Evolutionary conservation across 345 rosid genomes (phyloP), one percentile per base, ranked within the genome.

Genomic region (Rhizophora mangle): DNA sequence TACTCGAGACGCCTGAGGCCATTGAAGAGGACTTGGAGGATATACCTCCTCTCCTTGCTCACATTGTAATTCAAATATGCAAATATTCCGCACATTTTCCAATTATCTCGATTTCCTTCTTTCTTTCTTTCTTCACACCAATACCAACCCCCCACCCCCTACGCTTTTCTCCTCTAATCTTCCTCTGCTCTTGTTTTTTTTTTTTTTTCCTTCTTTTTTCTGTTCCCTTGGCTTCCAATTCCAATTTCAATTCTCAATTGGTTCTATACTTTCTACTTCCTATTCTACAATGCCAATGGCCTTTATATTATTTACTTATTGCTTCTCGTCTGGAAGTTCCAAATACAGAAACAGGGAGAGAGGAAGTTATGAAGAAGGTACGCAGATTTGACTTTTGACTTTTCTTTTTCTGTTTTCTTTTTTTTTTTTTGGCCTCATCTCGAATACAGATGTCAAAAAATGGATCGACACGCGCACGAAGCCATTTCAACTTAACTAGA

Each of bases 1-100:
- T 92, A 92, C 82, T 95, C 99, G 63, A 95, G 92, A 57, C 99
- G 97, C 69, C 97, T 84, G 55, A 95, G 90, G 37, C 97, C 99
- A 76, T 92, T 92, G 86, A 95, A 92, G 69, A 95, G 96, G 36
- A 90, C 86, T 60, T 92, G 88, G 43, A 95, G 93, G 78, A 95
- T 87, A 82, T 83, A 84, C 6, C 96, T 80, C 75, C 97, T 78
- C 67, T 94, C 95, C 76, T 88, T 76, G 68, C 67, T 74, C 4
- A 88, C 89, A 62, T 84, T 83, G 85, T 68, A 88, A 83, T 94
- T 94, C 83, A 94, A 63, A 78, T 92, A 94, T 31, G 97, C 99
- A 67, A 94, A 94, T 36, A 94, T 94, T 60, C 99, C 99, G 70
- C 96, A 94, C 99, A 94, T 91, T 56, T 56, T 31, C 60, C 16